Conservation (phyloP, 2,329 filamentous ascomycete species). For the Phaeosphaeriaceae sp. region DNA sequence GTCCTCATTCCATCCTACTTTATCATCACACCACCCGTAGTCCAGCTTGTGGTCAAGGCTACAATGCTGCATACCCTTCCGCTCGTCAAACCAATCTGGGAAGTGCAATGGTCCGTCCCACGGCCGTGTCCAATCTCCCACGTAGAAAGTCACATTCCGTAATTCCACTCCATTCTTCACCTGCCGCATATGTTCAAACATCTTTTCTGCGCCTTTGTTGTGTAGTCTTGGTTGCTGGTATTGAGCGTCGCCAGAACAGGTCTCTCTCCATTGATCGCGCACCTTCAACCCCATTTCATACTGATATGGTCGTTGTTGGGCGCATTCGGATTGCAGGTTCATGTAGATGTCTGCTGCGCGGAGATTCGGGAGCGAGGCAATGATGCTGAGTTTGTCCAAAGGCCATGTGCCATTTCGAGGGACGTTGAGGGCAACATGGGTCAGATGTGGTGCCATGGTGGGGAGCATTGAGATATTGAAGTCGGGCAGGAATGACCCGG, state of each 20-base stretch:
- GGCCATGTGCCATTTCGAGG: constrained; percentile 24
- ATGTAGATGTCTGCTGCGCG: constrained; percentile 16
- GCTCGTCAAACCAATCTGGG: constrained; percentile 10
- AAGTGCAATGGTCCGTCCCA: constrained; percentile 8
- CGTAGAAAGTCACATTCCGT: constrained; percentile 16
- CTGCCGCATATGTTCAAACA: constrained; percentile 18
- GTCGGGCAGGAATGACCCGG: neutral
- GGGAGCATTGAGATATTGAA: constrained; percentile 10
- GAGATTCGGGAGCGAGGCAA: constrained; percentile 13
- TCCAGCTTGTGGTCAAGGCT: neutral
- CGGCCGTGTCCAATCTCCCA: constrained; percentile 16
- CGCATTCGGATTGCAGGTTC: constrained; percentile 14
- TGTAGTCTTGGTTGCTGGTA: constrained; percentile 14
- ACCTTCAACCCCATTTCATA: neutral
- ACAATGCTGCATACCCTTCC: constrained; percentile 14
- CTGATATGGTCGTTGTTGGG: neutral
- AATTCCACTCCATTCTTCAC: constrained; percentile 11
- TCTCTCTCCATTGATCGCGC: neutral
- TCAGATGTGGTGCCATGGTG: constrained; percentile 9
- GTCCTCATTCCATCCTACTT: neutral
- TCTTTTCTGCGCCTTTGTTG: constrained; percentile 8
- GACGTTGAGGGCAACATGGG: constrained; percentile 20
- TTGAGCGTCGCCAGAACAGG: constrained; percentile 11
- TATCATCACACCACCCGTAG: constrained; percentile 10
- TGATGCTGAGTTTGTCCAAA: constrained; percentile 9